Conservation (phyloP, 2,329 filamentous ascomycete species). For the Cucurbitaria berberidis region DNA sequence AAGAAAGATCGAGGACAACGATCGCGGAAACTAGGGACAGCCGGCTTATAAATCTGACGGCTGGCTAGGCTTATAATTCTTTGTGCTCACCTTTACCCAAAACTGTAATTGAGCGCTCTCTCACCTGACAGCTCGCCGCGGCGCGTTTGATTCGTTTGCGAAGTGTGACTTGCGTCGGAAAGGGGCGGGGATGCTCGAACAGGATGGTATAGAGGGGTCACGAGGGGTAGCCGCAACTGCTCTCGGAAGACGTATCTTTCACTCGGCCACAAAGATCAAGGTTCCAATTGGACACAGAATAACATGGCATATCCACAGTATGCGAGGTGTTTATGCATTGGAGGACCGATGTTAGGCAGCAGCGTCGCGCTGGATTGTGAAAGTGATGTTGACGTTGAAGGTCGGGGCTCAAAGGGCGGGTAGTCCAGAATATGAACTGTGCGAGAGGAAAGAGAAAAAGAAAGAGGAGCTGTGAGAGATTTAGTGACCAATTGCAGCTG, state of each 20-base stretch:
- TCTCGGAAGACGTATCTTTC: no score
- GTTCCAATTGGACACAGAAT: no score
- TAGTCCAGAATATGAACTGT: no score
- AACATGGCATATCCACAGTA: no score
- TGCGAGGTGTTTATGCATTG: no score
- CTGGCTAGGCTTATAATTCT: not conserved
- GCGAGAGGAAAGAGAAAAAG: no score
- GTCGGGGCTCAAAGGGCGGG: no score
- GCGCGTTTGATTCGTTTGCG: not conserved
- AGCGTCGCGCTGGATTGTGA: no score
- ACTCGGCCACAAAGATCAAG: no score
- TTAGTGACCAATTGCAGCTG: not conserved
- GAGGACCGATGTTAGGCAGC: no score
- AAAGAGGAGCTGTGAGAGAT: not conserved
- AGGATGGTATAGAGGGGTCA: not conserved
- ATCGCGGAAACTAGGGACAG: not conserved
- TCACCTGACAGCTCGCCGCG: not conserved
- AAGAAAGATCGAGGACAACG: not conserved
- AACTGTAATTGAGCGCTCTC: not conserved
- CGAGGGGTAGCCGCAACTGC: no score
- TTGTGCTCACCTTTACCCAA: conserved; percentile 6
- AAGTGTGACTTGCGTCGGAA: not conserved
- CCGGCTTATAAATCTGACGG: not conserved
- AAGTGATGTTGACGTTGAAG: no score
- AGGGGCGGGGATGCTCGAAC: not conserved